Conservation (phyloP, 2,329 filamentous ascomycete species). For the Periconia digitata region DNA sequence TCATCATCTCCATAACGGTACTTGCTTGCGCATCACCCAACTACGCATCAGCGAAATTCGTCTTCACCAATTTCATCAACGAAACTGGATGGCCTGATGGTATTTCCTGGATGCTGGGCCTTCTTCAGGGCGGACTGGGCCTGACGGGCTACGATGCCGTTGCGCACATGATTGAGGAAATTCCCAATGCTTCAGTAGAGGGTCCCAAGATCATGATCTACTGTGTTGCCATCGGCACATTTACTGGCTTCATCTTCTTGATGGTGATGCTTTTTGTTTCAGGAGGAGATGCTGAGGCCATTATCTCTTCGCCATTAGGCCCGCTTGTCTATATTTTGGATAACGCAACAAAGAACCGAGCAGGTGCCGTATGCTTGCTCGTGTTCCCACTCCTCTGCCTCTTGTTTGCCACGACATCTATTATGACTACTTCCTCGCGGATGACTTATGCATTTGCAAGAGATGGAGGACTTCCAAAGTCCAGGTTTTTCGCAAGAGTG, state of each 20-base stretch:
- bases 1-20: constrained; percentile 69
- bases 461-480: constrained; percentile 68
- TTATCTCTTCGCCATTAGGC: constrained; percentile 59
- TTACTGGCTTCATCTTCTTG: constrained; percentile 65
- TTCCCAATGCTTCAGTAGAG: constrained; percentile 59
- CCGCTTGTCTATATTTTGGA: constrained; percentile 65
- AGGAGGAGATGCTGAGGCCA: constrained; percentile 54
- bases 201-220: constrained; percentile 69
- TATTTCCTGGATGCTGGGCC: constrained; percentile 55
- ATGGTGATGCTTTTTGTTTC: constrained; percentile 66
- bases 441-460: constrained; percentile 69
- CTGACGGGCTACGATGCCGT: constrained; percentile 58
- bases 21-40: constrained; percentile 66
- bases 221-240: constrained; percentile 63
- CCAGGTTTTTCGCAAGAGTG: constrained; percentile 61
- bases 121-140: constrained; percentile 57
- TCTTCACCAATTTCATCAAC: constrained; percentile 70
- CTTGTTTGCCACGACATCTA: constrained; percentile 63
- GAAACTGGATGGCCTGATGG: constrained; percentile 70
- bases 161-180: constrained; percentile 62
- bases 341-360: constrained; percentile 62
- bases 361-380: constrained; percentile 64
- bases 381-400: constrained; percentile 68
- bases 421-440: constrained; percentile 67
- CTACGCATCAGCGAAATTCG: constrained; percentile 65